Evolutionary conservation across 2,329 filamentous ascomycete genomes (phyloP).

Genomic region (Botrytis cinerea): DNA sequence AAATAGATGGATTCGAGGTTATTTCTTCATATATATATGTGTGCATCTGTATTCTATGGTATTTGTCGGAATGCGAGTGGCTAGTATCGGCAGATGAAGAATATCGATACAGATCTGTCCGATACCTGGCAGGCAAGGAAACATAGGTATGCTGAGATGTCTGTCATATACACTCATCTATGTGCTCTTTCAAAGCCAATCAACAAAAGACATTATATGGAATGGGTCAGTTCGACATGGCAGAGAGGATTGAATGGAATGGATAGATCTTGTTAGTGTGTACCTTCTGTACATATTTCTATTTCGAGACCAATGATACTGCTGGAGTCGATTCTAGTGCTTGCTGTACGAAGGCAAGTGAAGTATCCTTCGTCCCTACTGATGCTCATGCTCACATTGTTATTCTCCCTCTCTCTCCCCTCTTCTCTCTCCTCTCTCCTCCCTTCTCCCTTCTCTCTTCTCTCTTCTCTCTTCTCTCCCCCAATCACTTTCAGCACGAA

Average conservation of each 20-base stretch:
- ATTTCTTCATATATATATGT: neutral
- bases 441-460: too few relatives aligned
- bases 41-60: neutral
- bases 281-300: neutral
- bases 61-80: neutral
- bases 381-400: neutral
- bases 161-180: neutral
- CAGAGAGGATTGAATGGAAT: neutral
- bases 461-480: neutral
- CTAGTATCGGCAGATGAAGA: neutral
- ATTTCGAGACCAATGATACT: neutral
- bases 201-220: neutral
- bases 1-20: neutral
- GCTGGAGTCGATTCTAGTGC: neutral
- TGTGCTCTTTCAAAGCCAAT: neutral
- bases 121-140: neutral
- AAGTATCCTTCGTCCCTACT: neutral
- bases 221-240: neutral
- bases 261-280: neutral
- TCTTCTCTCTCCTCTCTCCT: neutral
- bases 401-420: neutral
- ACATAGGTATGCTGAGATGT: neutral
- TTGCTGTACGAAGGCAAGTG: neutral
- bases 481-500: neutral
- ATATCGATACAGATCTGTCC: neutral